phyloP scores from a whole-genome alignment of 1,139 yeast genomes.

The Geotrichum klebahnii region DNA sequence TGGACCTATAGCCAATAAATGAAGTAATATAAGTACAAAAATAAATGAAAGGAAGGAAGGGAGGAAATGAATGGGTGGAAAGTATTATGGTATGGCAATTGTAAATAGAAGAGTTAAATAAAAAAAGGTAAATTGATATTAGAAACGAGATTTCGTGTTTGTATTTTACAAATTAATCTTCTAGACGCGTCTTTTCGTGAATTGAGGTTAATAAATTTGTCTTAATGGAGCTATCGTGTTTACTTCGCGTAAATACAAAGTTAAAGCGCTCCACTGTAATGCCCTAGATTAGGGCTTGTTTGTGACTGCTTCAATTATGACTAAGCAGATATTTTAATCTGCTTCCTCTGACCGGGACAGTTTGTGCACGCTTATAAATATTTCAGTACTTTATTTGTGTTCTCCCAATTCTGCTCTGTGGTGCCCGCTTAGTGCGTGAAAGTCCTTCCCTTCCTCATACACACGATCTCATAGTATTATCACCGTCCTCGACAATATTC shows the following conservation, averaged over 20 bases:
- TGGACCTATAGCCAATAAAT: neutral
- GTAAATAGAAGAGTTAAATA: too few species aligned
- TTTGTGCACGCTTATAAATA: neutral
- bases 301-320: constrained; percentile 8
- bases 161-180: too few species aligned
- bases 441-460: constrained; percentile 8
- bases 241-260: too few species aligned
- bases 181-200: too few species aligned
- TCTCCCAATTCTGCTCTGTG: neutral
- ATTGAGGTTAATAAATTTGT: too few species aligned
- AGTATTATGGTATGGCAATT: too few species aligned
- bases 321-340: neutral
- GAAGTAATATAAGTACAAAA: neutral
- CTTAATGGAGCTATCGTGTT: too few species aligned
- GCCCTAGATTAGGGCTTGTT: constrained; percentile 15
- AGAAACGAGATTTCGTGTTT: too few species aligned
- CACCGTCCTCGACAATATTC: constrained; percentile 16
- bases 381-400: neutral
- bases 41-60: neutral
- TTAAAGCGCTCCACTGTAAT: too few species aligned
- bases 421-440: constrained; percentile 2
- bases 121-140: too few species aligned
- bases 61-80: too few species aligned
- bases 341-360: neutral
- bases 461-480: neutral